Evolutionary conservation across 805 yeast species (phyloP).

Genomic region (Cyberlindnera amylophila): DNA sequence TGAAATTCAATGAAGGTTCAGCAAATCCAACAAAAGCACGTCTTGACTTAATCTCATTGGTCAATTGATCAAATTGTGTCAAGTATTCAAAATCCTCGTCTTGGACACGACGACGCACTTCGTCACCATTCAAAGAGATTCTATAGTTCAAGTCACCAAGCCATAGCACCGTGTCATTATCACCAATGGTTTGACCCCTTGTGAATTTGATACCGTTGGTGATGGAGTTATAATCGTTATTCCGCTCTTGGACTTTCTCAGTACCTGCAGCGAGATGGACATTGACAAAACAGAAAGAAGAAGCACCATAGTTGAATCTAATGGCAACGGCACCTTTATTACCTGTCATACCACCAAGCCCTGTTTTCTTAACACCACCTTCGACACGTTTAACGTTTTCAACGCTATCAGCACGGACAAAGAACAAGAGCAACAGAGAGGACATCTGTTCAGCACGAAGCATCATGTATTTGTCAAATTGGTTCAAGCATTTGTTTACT

Average conservation of each 20-base stretch:
- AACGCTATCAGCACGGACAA: slow-evolving; percentile 77
- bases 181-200: slow-evolving; percentile 68
- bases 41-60: slow-evolving; percentile 72
- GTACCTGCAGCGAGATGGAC: slow-evolving; percentile 95
- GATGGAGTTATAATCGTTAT: slow-evolving; percentile 76
- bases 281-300: slow-evolving; percentile 79
- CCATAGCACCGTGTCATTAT: slow-evolving; percentile 84
- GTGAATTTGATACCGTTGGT: slow-evolving; percentile 73
- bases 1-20: slow-evolving; percentile 65
- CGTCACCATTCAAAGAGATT: slow-evolving; percentile 65
- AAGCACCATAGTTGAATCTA: slow-evolving; percentile 74
- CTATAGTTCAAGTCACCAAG: slow-evolving; percentile 93
- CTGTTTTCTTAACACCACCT: slow-evolving; percentile 87
- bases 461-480: slow-evolving; percentile 47
- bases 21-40: slow-evolving; percentile 71
- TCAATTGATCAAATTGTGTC: slow-evolving; percentile 73
- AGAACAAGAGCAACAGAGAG: slow-evolving; percentile 51
- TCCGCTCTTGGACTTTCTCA: slow-evolving; percentile 76
- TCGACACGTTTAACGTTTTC: slow-evolving; percentile 77
- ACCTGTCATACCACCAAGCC: slow-evolving; percentile 95
- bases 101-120: slow-evolving; percentile 56
- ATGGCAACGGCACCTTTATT: slow-evolving; percentile 97
- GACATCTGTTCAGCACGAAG: slow-evolving; percentile 53
- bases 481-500: slow-evolving; percentile 47
- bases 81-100: slow-evolving; percentile 46